Base-by-base conservation (phyloP, 805 yeast genomes). In the Kodamaea neixiangensis region DNA sequence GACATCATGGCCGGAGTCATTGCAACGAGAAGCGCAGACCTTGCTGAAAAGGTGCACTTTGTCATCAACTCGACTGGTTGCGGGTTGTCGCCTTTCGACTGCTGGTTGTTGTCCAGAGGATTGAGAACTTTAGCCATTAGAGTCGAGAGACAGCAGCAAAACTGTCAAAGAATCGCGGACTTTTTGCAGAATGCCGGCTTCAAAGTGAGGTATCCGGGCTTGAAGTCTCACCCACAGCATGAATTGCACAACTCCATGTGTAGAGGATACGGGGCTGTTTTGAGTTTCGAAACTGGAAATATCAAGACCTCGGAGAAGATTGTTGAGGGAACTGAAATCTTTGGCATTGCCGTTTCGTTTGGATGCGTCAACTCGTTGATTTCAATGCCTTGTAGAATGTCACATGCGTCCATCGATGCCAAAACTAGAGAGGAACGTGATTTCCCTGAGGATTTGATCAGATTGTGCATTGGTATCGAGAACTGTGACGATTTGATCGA, bases 1-100 rank as follows among this genome's bases (percentile, higher is more conserved):
- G 97, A 93, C 67, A 82, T 92, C 60, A 92, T 92, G 98, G 97
- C 97, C 19, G 98, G 98, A 51, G 83, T 88, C 13, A 74, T 92
- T 51, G 96, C 96, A 19, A 83, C 87, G 21, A 78, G 85, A 54
- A 76, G 76, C 47, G 71, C 79, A 19, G 76, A 79, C 49, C 71
- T 92, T 43, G 93, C 91, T 14, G 85, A 87, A 49, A 74, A 80
- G 41, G 59, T 93, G 10, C 89, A 80, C 66, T 87, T 81, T 65
- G 86, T 88, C 25, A 86, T 92, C 65, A 93, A 93, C 68, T 84
- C 97, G 29, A 86, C 92, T 7, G 98, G 98, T 5, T 83, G 91
- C 53, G 98, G 97, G 2, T 78, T 92, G 46, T 82, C 96, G 4
- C 98, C 98, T 7, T 90, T 90, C 64, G 98, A 92, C 65, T 86